Evolutionary conservation across 2,329 filamentous ascomycete genomes (phyloP), one percentile per base, ranked within the genome.

Genomic region (Penicillium decumbens): DNA sequence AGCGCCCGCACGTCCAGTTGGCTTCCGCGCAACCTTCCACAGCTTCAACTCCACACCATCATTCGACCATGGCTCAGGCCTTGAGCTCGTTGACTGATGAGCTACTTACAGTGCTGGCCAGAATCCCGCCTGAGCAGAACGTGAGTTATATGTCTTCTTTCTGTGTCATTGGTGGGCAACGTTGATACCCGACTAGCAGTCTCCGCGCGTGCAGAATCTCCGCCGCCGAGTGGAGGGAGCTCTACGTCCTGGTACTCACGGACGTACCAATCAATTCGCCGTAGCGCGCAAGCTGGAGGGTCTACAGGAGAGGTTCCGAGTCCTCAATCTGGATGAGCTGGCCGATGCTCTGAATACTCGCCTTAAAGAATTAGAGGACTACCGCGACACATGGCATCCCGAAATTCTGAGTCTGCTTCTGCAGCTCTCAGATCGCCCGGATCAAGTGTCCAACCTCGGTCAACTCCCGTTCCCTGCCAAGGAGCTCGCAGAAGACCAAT

Each of bases 251-350:
- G 65, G 67, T 57, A 79, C 70, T 41, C 82, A 80, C 65, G 73
- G 80, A 29, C 80, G 85, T 32, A 88, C 85, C 1, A 88, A 92
- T 62, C 86, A 88, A 57, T 91, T 91, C 63, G 83, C 87, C 39
- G 80, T 91, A 18, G 73, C 79, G 33, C 78, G 78, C 32, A 78
- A 77, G 30, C 75, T 92, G 1, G 75, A 82, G 42, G 88, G 88
- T 1, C 75, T 96, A 2, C 85, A 91, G 58, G 93, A 97, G 72
- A 90, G 92, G 60, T 93, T 96, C 60, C 80, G 83, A 28, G 79
- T 97, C 46, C 78, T 89, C 41, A 85, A 87, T 63, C 83, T 88
- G 54, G 91, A 96, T 60, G 82, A 82, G 33, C 74, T 96, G 24
- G 89, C 89, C 10, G 84, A 91, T 65, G 84, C 83, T 5, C 72